Evolutionary conservation across 2,329 filamentous ascomycete species (phyloP), one percentile per base, ranked within the genome.

Genomic region (Aureobasidium subglaciale): DNA sequence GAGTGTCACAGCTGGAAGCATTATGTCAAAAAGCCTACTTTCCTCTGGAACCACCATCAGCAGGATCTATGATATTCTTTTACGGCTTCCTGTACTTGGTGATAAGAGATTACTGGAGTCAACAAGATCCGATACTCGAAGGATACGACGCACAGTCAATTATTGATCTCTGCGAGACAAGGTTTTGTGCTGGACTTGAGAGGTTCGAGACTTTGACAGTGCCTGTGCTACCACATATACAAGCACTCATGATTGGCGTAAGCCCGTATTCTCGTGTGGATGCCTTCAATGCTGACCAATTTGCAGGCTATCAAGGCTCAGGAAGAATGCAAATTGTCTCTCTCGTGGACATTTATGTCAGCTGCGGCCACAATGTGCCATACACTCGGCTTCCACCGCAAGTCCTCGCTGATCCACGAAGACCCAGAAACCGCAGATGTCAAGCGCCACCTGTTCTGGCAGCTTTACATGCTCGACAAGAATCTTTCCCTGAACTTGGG

Each of bases 381-480:
- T n/a, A 50, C 57, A 6, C 54, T 58, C 25, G 57, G 57, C 9
- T 34, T 56, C 15, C 57, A 58, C 13, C 35, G 57, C 9, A 52
- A 40, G 48, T 50, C 53, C 2, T 42, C 57, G 8, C 52, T 58
- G 4, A 45, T 22, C n/a, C 25, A 50, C 15, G 57, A 58, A 35
- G 37, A 41, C 6, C 25, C 24, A 4, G 53, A 45, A 35, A 9
- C 43, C 10, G 52, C 57, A 15, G 52, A 58, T 9, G 24, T 58
- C 35, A 58, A 58, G 25, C 53, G 57, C n/a, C 53, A 56, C 11
- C n/a, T 58, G 3, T 58, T 58, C 32, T 58, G 57, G 57, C 48
- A 56, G 18, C 7, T 58, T 1, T 58, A 58, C 18, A 58, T 56
- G 53, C 13, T 41, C 5, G 57, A 58, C 20, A 55, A 55, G 9